These are phyloP conservation scores for Lactuca saligna DNA, from an alignment of 129 eudicot species.

Conservation along the genomic window DNA sequence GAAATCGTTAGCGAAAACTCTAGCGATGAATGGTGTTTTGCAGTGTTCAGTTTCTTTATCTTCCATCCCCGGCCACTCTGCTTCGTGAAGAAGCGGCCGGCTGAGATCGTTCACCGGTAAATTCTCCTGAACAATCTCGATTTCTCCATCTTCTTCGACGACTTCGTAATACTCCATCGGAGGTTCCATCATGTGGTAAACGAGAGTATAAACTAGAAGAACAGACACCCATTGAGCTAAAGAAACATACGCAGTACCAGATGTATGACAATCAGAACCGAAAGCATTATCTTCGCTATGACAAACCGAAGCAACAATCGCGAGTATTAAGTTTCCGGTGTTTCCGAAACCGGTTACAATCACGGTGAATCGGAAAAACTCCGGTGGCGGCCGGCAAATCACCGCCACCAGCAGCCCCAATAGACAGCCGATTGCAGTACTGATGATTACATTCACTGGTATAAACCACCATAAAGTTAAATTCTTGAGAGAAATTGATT, in stretches of 20 bases:
- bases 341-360: slow-evolving; percentile 84
- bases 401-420: slow-evolving; percentile 65
- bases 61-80: slow-evolving; percentile 97
- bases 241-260: slow-evolving; percentile 74
- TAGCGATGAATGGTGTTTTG: slow-evolving; percentile 76
- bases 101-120: slow-evolving; percentile 46
- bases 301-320: slow-evolving; percentile 74
- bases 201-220: slow-evolving; percentile 72
- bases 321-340: slow-evolving; percentile 75
- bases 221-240: slow-evolving; percentile 86
- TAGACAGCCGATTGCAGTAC: slow-evolving; percentile 58
- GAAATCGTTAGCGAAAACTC: slow-evolving; percentile 46
- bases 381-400: slow-evolving; percentile 81
- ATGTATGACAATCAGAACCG: slow-evolving; percentile 46
- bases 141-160: slow-evolving; percentile 49
- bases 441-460: slow-evolving; percentile 69
- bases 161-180: slow-evolving; percentile 75
- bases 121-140: slow-evolving; percentile 47
- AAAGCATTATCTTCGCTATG: slow-evolving; percentile 50
- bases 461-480: slow-evolving; percentile 82
- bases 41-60: slow-evolving; percentile 75
- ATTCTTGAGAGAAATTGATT: slow-evolving; percentile 54
- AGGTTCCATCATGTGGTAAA: slow-evolving; percentile 97
- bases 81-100: slow-evolving; percentile 77
- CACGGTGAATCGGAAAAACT: slow-evolving; percentile 64